Evolutionary conservation across 1,284 basidiomycete genomes (phyloP).

Genomic region (Irpex sp.): DNA sequence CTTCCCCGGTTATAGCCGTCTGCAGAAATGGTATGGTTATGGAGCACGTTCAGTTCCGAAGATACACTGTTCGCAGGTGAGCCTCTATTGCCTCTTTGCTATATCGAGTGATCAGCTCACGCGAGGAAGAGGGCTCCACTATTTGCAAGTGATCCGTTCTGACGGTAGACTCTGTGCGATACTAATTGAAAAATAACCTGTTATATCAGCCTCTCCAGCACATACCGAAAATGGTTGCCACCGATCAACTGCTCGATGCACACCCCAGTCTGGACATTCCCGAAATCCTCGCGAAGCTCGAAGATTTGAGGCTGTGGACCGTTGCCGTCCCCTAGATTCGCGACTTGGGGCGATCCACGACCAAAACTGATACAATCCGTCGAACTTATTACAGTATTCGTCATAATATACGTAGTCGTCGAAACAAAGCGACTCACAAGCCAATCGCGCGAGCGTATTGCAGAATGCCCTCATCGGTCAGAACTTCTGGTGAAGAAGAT

Average conservation of each 20-base stretch:
- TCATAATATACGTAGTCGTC: background rate
- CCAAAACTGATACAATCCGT: slow-evolving; percentile 56
- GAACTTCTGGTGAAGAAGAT: slow-evolving; percentile 13
- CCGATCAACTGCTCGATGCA: slow-evolving; percentile 52
- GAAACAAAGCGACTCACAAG: slow-evolving; percentile 9
- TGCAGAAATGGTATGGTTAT: slow-evolving; percentile 3
- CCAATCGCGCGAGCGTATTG: slow-evolving; percentile 15
- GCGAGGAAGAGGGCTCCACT: slow-evolving; percentile 59
- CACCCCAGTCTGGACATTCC: slow-evolving; percentile 44
- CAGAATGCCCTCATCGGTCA: slow-evolving; percentile 13
- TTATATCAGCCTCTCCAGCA: background rate
- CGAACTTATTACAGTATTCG: slow-evolving; percentile 34
- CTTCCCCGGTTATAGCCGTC: slow-evolving; percentile 2
- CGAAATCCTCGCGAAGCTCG: slow-evolving; percentile 59
- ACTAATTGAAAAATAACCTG: too few species aligned
- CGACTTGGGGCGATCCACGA: slow-evolving; percentile 53
- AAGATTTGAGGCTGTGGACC: slow-evolving; percentile 46
- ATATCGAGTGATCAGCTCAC: slow-evolving; percentile 27
- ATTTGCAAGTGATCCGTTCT: slow-evolving; percentile 50
- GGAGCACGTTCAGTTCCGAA: background rate
- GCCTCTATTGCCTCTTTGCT: too few species aligned
- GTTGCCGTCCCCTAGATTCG: slow-evolving; percentile 59
- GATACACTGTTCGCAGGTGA: background rate
- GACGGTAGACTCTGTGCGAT: slow-evolving; percentile 59
- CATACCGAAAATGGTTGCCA: slow-evolving; percentile 51